These are phyloP conservation scores for Berkeleyomyces basicola DNA, from an alignment of 2,329 filamentous ascomycete species.

Conservation along the genomic window DNA sequence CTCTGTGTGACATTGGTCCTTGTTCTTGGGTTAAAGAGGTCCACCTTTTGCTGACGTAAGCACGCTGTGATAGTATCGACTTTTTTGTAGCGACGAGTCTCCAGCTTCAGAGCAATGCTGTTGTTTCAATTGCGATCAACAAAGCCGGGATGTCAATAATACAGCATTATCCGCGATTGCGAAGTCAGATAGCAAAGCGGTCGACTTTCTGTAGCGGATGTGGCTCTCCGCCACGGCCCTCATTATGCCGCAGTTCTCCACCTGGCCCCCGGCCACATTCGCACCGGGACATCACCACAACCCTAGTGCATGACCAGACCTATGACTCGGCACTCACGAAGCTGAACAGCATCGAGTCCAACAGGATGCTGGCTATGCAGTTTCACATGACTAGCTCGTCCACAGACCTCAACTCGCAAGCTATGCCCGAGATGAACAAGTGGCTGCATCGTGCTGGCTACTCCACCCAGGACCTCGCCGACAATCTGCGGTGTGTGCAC, in stretches of 20 bases:
- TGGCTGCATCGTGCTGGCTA: conserved; percentile 67
- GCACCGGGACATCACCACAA: not conserved
- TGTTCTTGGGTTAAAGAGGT: not conserved
- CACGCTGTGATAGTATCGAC: not conserved
- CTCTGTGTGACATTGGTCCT: not conserved
- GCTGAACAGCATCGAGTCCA: conserved; percentile 64
- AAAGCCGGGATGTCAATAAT: not conserved
- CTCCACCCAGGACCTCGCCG: conserved; percentile 29
- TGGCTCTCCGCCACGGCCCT: not conserved
- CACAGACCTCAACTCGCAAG: conserved; percentile 44
- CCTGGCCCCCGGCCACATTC: not conserved
- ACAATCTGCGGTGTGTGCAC: conserved; percentile 44
- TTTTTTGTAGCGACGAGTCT: not conserved
- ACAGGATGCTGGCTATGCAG: conserved; percentile 45
- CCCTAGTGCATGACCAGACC: conserved; percentile 18
- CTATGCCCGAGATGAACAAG: conserved; percentile 66
- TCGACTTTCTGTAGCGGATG: not conserved
- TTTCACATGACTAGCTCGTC: conserved; percentile 24
- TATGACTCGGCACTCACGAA: conserved; percentile 54
- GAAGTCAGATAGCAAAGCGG: not conserved
- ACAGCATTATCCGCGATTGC: not conserved
- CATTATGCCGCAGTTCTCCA: not conserved
- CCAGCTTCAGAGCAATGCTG: not conserved
- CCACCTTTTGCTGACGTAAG: conserved; percentile 11
- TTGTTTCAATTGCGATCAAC: not conserved